These are phyloP conservation scores for Stagonosporopsis chrysanthemi DNA, from an alignment of 2,329 filamentous ascomycete species.

Conservation along the genomic window DNA sequence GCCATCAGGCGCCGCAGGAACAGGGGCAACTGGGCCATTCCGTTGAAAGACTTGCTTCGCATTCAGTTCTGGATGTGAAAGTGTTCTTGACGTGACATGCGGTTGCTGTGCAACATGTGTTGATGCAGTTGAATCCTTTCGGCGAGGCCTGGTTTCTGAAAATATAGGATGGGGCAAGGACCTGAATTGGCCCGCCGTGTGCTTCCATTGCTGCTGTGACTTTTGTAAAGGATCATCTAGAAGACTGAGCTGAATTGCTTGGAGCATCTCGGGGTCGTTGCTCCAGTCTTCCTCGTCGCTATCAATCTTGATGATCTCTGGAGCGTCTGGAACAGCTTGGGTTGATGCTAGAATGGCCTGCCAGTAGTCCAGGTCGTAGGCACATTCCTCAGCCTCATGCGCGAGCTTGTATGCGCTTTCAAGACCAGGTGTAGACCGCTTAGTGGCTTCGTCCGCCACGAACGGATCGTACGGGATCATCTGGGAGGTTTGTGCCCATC, in stretches of 20 bases:
- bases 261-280: constrained; percentile 1
- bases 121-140: not conserved
- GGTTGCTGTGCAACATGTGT: too few relatives aligned
- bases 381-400: not conserved
- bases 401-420: constrained; percentile 21
- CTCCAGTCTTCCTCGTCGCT: not conserved
- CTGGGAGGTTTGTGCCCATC: constrained; percentile 28
- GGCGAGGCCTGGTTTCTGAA: not conserved
- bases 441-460: not conserved
- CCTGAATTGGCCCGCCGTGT: not conserved
- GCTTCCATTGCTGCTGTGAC: not conserved
- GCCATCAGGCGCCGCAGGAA: constrained; percentile 5
- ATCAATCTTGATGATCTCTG: not conserved
- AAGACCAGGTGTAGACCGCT: constrained; percentile 16
- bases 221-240: not conserved
- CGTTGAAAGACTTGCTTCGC: not conserved
- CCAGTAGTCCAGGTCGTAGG: constrained; percentile 23
- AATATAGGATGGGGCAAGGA: too few relatives aligned
- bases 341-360: constrained; percentile 1
- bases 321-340: not conserved
- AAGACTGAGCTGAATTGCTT: not conserved
- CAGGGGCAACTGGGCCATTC: not conserved
- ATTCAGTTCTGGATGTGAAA: not conserved
- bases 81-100: too few relatives aligned
- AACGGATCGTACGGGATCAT: constrained; percentile 24